Base-by-base conservation (phyloP, 2,329 filamentous ascomycete species). In the Lanzia echinophila region DNA sequence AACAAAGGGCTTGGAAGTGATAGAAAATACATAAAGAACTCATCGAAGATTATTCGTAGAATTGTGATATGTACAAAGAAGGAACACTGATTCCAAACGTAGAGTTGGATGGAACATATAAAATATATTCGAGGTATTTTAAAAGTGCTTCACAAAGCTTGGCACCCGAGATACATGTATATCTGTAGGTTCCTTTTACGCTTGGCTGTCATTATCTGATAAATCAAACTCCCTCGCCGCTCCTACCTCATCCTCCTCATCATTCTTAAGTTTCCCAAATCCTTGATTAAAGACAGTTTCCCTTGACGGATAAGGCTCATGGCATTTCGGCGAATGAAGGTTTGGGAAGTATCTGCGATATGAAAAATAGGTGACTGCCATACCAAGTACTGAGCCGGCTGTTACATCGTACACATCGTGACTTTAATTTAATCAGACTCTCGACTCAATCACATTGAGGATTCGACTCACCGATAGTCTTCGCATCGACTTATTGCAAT, bases 361-460 rank as follows among this genome's bases (percentile, higher is more conserved):
- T 58, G 79, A 85, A 75, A 82, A 86, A 64, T 82, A 82, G 2
- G 82, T 79, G 31, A 86, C 70, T 3, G 71, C 67, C 66, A 78
- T 78, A 3, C 84, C 85, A 13, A 88, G 70, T 24, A 79, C 66
- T 0, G 79, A 79, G 0, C 85, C 84, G 6, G 79, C 75, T 48
- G 75, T 79, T 12, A 88, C 83, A 63, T 88, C 84, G 58, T 84
- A 86, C 2, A 86, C 83, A 59, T 88, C 84, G 61, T 88, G 84
- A 10, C 67, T 68, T 17, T 6, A 28, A 32, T 6, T 36, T 15
- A 12, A 34, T 53, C 31, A 53, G 34, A 13, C 6, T 41, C 31
- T 3, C 38, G 17, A 59, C 32, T 54, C 48, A 28, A 56, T 22
- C 2, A 11, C 28, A 20, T 12, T n/a, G 8, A 10, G 7, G 3